These are phyloP conservation scores for Acorus calamus DNA, from an alignment of 106 monocot species.

Conservation along the genomic window DNA sequence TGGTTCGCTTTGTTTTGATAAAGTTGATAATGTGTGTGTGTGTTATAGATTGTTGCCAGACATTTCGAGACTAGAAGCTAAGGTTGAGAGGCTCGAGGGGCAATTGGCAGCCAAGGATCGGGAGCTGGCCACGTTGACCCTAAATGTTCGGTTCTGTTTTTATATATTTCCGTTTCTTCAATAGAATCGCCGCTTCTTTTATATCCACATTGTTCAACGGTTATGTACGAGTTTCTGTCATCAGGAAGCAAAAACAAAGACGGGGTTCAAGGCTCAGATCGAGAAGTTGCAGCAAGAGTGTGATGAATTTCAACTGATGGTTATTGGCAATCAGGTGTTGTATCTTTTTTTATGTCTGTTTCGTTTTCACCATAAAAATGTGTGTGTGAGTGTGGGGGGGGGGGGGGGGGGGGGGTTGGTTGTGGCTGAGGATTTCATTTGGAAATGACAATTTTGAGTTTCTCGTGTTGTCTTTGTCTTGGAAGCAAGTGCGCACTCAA, in stretches of 20 bases:
- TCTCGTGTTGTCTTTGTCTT: too few relatives aligned
- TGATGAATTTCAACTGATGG: constrained; percentile 99
- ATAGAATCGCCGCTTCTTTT: neutral
- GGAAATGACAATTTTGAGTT: too few relatives aligned
- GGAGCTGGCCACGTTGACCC: constrained; percentile 81
- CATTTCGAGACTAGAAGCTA: constrained; percentile 86
- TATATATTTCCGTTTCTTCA: neutral
- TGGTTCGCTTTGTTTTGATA: neutral
- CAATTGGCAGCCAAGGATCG: constrained; percentile 86
- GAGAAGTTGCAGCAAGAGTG: constrained; percentile 93
- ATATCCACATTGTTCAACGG: neutral
- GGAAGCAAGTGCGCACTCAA: constrained; percentile 93
- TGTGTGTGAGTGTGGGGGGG: neutral
- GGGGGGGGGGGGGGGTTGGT: too few relatives aligned
- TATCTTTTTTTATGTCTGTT: neutral
- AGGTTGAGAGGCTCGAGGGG: constrained; percentile 91
- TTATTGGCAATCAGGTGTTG: constrained; percentile 92
- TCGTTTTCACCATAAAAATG: neutral
- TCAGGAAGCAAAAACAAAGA: constrained; percentile 82
- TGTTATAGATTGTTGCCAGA: constrained; percentile 60
- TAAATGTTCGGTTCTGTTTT: constrained; percentile 40
- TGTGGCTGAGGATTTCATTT: too few relatives aligned
- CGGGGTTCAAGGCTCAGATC: constrained; percentile 81
- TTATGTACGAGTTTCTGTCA: constrained; percentile 1
- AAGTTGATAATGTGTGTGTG: too few relatives aligned